Conservation (phyloP, 1,284 basidiomycete species). For the Lentinus polychrous region DNA sequence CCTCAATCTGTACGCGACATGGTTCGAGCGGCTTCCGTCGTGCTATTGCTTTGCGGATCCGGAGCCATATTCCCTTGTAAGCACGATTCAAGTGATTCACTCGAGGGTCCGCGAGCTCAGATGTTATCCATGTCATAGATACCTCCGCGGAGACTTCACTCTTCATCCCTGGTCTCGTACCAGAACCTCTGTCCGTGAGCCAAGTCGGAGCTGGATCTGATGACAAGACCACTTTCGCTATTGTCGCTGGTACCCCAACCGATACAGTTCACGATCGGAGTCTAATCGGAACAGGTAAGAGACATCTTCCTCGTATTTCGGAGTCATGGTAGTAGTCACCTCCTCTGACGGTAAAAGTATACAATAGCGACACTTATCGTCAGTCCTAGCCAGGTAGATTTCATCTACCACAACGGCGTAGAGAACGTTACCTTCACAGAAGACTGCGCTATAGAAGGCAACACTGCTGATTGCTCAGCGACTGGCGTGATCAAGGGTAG, state of each 20-base stretch:
- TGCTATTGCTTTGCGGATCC: not conserved
- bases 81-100: too few relatives aligned
- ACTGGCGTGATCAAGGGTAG: conserved; percentile 11
- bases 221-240: conserved; percentile 35
- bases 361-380: conserved; percentile 24
- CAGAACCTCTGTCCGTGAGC: conserved; percentile 34
- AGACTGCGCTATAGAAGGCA: conserved; percentile 17
- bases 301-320: too few relatives aligned
- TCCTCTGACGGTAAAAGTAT: not conserved
- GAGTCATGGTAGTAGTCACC: too few relatives aligned
- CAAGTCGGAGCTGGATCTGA: conserved; percentile 32
- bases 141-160: conserved; percentile 27
- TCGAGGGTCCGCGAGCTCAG: not conserved
- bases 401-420: conserved; percentile 17
- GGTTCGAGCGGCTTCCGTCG: too few relatives aligned
- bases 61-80: not conserved
- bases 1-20: too few relatives aligned
- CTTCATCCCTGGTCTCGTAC: conserved; percentile 39
- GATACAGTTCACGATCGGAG: conserved; percentile 24
- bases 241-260: conserved; percentile 31
- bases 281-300: conserved; percentile 33
- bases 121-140: conserved; percentile 10
- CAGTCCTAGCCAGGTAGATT: conserved; percentile 19
- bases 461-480: conserved; percentile 20
- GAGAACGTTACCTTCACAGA: conserved; percentile 15